phyloP scores from a whole-genome alignment of 169 alveolate species.

The Ichthyophthirius multifiliis region DNA sequence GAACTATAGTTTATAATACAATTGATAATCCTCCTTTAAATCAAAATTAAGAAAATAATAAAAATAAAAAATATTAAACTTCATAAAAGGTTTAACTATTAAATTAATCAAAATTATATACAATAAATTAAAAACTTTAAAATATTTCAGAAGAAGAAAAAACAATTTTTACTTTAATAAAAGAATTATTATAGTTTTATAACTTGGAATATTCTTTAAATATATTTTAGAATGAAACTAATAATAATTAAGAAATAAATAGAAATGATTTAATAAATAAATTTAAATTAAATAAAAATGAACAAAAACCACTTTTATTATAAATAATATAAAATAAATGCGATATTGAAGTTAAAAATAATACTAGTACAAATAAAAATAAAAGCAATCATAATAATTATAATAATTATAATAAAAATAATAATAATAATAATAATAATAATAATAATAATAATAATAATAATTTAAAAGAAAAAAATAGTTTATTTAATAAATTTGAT shows the following conservation, averaged over 20 bases:
- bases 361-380: background rate
- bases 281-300: background rate
- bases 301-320: background rate
- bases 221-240: background rate
- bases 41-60: too few species aligned
- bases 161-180: background rate
- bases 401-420: background rate
- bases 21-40: too few species aligned
- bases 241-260: background rate
- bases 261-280: background rate
- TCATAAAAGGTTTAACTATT: too few species aligned
- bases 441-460: background rate
- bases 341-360: background rate
- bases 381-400: background rate
- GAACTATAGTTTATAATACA: too few species aligned
- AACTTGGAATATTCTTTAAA: background rate
- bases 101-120: too few species aligned
- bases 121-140: too few species aligned
- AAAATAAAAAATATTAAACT: too few species aligned
- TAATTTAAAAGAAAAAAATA: background rate
- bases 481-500: too few species aligned
- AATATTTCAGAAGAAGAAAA: constrained; percentile 6
- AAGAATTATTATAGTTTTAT: background rate
- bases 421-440: background rate
- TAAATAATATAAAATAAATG: background rate